Evolutionary conservation across 1,284 basidiomycete species (phyloP).

Genomic region (Melampsora larici-populina): DNA sequence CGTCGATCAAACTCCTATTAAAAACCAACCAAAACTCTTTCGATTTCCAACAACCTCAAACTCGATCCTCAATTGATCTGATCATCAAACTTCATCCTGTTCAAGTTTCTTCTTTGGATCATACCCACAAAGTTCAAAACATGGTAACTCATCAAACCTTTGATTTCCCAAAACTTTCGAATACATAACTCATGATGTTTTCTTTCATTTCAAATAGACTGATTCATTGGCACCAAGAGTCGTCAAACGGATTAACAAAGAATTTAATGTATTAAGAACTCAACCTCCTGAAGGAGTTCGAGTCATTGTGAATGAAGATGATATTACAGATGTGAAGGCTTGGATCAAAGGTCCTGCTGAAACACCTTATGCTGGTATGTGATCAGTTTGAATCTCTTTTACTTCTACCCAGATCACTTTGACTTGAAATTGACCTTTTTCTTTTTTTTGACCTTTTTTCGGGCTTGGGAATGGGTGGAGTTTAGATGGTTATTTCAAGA

Average conservation of each 20-base stretch:
- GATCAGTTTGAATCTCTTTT: background rate
- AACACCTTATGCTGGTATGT: constrained; percentile 45
- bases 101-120: too few species aligned
- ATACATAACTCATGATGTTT: too few species aligned
- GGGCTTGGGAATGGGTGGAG: too few species aligned
- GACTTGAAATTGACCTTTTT: background rate
- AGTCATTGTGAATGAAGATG: constrained; percentile 75
- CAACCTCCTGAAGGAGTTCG: constrained; percentile 83
- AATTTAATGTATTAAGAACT: constrained; percentile 71
- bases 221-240: constrained; percentile 47
- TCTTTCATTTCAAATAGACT: background rate
- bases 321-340: constrained; percentile 61
- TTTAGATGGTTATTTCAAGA: constrained; percentile 78
- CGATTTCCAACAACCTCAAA: too few species aligned
- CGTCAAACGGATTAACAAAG: constrained; percentile 66
- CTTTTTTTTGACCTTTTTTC: background rate
- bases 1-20: too few species aligned
- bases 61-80: too few species aligned
- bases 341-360: constrained; percentile 55
- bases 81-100: too few species aligned
- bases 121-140: too few species aligned
- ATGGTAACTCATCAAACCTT: too few species aligned
- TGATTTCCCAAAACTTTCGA: too few species aligned
- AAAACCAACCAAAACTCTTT: too few species aligned
- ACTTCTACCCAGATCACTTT: background rate